These are phyloP conservation scores for Lachnellula cervina DNA, from an alignment of 2,329 filamentous ascomycete species.

Conservation along the genomic window DNA sequence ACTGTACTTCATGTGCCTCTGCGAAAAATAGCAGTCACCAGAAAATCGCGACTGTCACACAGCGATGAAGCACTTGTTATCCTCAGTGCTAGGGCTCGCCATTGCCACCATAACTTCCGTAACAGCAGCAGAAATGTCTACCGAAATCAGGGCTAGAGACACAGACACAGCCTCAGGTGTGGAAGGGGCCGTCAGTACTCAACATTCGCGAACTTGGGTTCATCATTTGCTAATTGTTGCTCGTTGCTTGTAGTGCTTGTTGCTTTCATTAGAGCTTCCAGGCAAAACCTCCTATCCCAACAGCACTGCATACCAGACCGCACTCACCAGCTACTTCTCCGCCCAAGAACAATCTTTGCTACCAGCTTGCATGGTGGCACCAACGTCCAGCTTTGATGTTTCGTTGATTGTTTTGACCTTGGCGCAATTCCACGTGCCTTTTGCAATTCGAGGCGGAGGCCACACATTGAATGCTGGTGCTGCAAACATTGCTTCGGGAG, in stretches of 20 bases:
- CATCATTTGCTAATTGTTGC: not conserved
- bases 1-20: too few relatives aligned
- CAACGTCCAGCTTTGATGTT: not conserved
- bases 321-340: not conserved
- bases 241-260: not conserved
- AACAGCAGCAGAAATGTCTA: too few relatives aligned
- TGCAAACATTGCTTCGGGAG: conserved; percentile 40
- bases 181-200: not conserved
- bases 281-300: not conserved
- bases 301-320: not conserved
- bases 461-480: conserved; percentile 44
- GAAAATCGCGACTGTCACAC: too few relatives aligned
- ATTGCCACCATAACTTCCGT: too few relatives aligned
- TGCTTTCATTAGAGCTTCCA: not conserved
- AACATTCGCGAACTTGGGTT: not conserved
- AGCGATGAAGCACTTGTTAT: too few relatives aligned
- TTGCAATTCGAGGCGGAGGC: conserved; percentile 47
- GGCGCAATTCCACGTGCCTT: not conserved
- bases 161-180: not conserved
- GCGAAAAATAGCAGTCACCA: too few relatives aligned
- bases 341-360: not conserved
- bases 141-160: too few relatives aligned
- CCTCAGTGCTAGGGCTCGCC: too few relatives aligned
- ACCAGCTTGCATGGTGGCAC: not conserved
- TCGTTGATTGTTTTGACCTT: not conserved